Conservation (phyloP, 2,329 filamentous ascomycete genomes). For the Eurotiales sp. region DNA sequence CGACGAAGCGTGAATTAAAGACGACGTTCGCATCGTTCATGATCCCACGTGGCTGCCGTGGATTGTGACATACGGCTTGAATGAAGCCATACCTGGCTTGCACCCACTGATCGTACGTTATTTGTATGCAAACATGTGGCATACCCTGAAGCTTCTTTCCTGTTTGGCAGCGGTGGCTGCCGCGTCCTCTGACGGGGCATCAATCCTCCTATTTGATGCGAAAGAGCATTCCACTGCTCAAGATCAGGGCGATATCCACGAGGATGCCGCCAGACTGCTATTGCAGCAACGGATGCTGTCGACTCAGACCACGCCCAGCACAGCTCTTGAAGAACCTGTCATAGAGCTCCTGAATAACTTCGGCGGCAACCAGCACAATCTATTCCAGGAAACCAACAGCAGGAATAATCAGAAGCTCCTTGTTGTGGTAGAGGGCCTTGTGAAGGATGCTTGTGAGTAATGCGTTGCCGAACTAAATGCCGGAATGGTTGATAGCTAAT, state of each 20-base stretch:
- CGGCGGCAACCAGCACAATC: slow-evolving; percentile 49
- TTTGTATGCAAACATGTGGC: slow-evolving; percentile 23
- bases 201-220: slow-evolving; percentile 31
- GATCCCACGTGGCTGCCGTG: background rate
- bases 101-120: background rate
- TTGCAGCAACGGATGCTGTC: slow-evolving; percentile 47
- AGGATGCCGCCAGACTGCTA: slow-evolving; percentile 35
- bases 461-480: background rate
- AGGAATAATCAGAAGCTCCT: slow-evolving; percentile 26
- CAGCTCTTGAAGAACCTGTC: slow-evolving; percentile 44
- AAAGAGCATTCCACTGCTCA: slow-evolving; percentile 1
- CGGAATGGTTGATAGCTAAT: background rate
- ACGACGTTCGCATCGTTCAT: background rate
- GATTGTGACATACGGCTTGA: slow-evolving; percentile 3
- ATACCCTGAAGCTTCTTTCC: slow-evolving; percentile 24
- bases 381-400: slow-evolving; percentile 44
- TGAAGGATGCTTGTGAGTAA: slow-evolving; percentile 57
- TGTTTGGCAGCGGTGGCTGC: slow-evolving; percentile 23
- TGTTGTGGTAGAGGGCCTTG: slow-evolving; percentile 52
- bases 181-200: slow-evolving; percentile 28
- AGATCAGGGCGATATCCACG: slow-evolving; percentile 17
- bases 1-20: background rate
- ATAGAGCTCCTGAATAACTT: slow-evolving; percentile 59
- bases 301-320: slow-evolving; percentile 44
- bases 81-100: slow-evolving; percentile 6